Evolutionary conservation across 352 stramenopile genomes (phyloP).

Genomic region (Plasmopara muralis): DNA sequence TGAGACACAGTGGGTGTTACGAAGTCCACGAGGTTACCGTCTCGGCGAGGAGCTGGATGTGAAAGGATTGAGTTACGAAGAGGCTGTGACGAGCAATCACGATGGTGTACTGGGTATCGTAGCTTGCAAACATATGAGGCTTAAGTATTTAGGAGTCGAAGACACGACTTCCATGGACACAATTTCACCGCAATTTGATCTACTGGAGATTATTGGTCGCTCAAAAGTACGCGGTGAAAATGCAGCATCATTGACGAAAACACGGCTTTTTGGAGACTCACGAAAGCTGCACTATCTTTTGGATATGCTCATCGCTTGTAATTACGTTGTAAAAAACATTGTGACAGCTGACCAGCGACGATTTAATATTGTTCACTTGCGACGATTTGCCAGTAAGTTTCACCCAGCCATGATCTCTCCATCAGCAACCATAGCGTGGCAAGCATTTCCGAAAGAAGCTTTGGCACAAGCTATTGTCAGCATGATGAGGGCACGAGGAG

Average conservation of each 20-base stretch:
- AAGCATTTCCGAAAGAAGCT: slow-evolving; percentile 56
- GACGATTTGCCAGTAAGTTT: slow-evolving; percentile 53
- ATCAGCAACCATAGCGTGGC: slow-evolving; percentile 39
- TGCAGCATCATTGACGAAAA: slow-evolving; percentile 46
- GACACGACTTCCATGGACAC: slow-evolving; percentile 49
- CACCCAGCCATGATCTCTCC: slow-evolving; percentile 64
- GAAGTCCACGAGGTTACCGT: slow-evolving; percentile 56
- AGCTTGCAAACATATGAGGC: slow-evolving; percentile 53
- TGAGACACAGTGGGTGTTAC: slow-evolving; percentile 43
- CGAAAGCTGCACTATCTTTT: slow-evolving; percentile 79
- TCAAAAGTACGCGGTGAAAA: slow-evolving; percentile 53
- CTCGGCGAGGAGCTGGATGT: slow-evolving; percentile 58
- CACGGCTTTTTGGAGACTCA: slow-evolving; percentile 56
- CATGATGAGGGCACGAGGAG: slow-evolving; percentile 54
- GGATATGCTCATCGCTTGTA: slow-evolving; percentile 58
- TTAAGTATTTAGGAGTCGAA: slow-evolving; percentile 63
- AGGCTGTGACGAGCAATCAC: slow-evolving; percentile 37
- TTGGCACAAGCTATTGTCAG: slow-evolving; percentile 53
- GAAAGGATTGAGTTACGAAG: slow-evolving; percentile 42
- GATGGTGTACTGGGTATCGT: slow-evolving; percentile 60
- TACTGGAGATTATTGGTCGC: slow-evolving; percentile 73
- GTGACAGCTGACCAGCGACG: slow-evolving; percentile 53
- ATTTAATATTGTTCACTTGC: slow-evolving; percentile 80
- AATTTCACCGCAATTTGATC: slow-evolving; percentile 61
- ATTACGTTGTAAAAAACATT: slow-evolving; percentile 72